Base-by-base conservation (phyloP, 108 stramenopile species). In the Skeletonema costatum region DNA sequence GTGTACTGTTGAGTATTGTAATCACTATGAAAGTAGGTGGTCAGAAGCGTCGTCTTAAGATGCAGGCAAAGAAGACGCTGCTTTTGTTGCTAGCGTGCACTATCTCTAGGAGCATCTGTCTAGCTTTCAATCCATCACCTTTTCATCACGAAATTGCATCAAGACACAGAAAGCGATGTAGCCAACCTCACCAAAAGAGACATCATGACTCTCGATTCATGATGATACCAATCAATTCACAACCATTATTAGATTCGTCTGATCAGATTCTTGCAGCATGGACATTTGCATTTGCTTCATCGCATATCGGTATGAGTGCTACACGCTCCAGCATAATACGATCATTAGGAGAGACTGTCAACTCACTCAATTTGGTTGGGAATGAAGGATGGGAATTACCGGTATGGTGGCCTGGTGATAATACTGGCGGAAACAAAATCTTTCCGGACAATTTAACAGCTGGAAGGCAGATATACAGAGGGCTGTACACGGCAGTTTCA, bases 241-340 rank as follows among this genome's bases (percentile, higher is more conserved):
- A 56, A 25, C 2, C 53, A 25, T 7, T 56, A 25, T 29, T 56
- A 25, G 53, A 56, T 4, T n/a, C 53, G 9, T 10, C 53, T 56
- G 39, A 71, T 59, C 19, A 61, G 42, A 12, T 33, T 13, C 33
- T 72, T 75, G 80, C 75, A 13, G 30, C 73, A 59, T 81, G 80
- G 86, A 56, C 61, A 38, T 16, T 66, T 42, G 85, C 85, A 25
- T 88, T 88, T 80, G 61, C 87, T 25, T 80, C 82, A 10, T 74
- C 82, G 5, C 87, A 88, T 38, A 88, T 88, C 69, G 85, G 85
- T 5, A 86, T 88, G 85, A 85, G 85, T 13, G 85, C 87, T 19
- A 69, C 77, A 33, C 82, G 87, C 17, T 68, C 63, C 39, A 58
- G 30, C 13, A 75, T 88, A 17, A 88, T 88, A 19, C 66, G 61